Conservation (phyloP, 257 asterid species). For the Scutellaria baicalensis region DNA sequence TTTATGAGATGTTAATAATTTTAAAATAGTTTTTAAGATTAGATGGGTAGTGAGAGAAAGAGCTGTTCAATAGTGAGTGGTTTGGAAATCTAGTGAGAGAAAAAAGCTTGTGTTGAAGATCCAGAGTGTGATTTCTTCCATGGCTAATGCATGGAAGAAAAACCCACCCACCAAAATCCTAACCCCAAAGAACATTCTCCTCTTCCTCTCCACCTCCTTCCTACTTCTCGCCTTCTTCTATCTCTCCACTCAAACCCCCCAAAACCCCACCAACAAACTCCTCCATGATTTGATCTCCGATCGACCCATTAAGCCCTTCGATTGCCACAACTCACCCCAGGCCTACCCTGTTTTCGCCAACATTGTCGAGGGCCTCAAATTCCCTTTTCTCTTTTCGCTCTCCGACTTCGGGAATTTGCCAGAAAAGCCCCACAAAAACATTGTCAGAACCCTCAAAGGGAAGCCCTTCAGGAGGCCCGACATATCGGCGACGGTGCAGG, state of each 20-base stretch:
- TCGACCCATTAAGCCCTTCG: conserved; percentile 55
- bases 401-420: conserved; percentile 82
- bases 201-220: conserved; percentile 65
- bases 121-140: conserved; percentile 21
- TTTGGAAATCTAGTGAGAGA: too few relatives aligned
- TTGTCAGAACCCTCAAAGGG: conserved; percentile 76
- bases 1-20: too few relatives aligned
- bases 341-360: conserved; percentile 88
- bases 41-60: too few relatives aligned
- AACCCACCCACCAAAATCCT: conserved; percentile 54
- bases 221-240: conserved; percentile 64
- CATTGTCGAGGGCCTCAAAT: conserved; percentile 82
- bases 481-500: conserved; percentile 86
- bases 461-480: conserved; percentile 86
- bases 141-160: conserved; percentile 96
- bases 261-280: conserved; percentile 18
- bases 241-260: conserved; percentile 67
- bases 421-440: conserved; percentile 97
- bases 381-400: conserved; percentile 84
- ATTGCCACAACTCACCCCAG: conserved; percentile 71
- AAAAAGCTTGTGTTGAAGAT: too few relatives aligned
- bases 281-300: conserved; percentile 2
- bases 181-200: conserved; percentile 59
- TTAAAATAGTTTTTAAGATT: too few relatives aligned
- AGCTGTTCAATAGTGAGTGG: too few relatives aligned